These are phyloP conservation scores for Pisolithus microcarpus DNA, from an alignment of 768 basidiomycete genomes.

Conservation along the genomic window DNA sequence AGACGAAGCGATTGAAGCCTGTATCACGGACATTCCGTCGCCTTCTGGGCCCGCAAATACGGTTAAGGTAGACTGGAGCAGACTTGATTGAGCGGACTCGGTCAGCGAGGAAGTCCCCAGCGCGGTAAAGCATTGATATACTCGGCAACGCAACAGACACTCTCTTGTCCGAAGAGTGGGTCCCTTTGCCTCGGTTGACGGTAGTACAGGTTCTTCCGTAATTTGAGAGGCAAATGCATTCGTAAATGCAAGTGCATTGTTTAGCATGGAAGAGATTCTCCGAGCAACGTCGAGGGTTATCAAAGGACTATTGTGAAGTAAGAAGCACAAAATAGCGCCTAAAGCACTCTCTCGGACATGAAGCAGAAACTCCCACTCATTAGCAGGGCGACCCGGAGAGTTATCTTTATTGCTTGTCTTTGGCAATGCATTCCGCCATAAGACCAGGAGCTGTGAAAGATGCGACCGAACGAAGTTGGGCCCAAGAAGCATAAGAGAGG, in stretches of 20 bases:
- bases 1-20: slow-evolving; percentile 86
- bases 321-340: slow-evolving; percentile 81
- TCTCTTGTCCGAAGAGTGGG: slow-evolving; percentile 72
- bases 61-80: slow-evolving; percentile 75
- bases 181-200: slow-evolving; percentile 32
- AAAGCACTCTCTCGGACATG: slow-evolving; percentile 87
- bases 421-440: slow-evolving; percentile 96
- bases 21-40: slow-evolving; percentile 75
- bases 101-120: slow-evolving; percentile 75
- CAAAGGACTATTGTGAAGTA: slow-evolving; percentile 71
- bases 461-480: slow-evolving; percentile 92
- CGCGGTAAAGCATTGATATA: slow-evolving; percentile 83
- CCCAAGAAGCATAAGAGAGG: slow-evolving; percentile 85
- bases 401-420: slow-evolving; percentile 89
- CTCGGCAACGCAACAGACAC: slow-evolving; percentile 71
- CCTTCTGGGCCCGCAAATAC: slow-evolving; percentile 85
- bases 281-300: slow-evolving; percentile 89
- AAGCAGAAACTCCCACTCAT: slow-evolving; percentile 88
- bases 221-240: slow-evolving; percentile 73
- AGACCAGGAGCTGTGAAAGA: slow-evolving; percentile 85
- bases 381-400: slow-evolving; percentile 52
- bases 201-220: slow-evolving; percentile 55
- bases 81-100: slow-evolving; percentile 70
- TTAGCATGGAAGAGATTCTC: slow-evolving; percentile 77
- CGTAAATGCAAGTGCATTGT: slow-evolving; percentile 85